Percentiles rank a stretch among this genome's conserved stretches.
Conservation (phyloP, 306 rosid genomes). For the Acacia confusa region DNA sequence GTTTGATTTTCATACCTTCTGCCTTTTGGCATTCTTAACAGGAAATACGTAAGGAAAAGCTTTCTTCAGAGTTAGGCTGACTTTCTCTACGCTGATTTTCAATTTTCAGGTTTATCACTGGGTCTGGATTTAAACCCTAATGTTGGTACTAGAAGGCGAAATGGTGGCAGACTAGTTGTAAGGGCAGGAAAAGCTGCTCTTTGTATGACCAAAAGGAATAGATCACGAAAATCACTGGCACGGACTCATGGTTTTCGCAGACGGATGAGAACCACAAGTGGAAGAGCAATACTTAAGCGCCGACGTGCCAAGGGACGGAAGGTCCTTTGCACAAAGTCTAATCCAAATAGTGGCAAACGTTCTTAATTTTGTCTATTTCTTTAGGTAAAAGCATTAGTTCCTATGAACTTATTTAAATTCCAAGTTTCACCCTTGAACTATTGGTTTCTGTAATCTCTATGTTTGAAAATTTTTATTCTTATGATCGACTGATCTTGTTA, state of each 20-base stretch:
- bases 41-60: background rate
- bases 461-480: background rate
- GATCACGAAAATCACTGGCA: conserved; percentile 86
- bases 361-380: conserved; percentile 31
- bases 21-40: background rate
- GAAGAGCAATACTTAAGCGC: conserved; percentile 76
- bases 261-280: conserved; percentile 84
- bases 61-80: conserved; percentile 14
- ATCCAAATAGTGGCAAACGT: conserved; percentile 73
- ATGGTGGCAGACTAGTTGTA: conserved; percentile 61
- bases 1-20: background rate
- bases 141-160: conserved; percentile 50
- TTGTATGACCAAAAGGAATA: conserved; percentile 83
- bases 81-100: conserved; percentile 14
- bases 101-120: conserved; percentile 55
- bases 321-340: conserved; percentile 82
- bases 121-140: conserved; percentile 55
- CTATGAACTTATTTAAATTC: conserved; percentile 22
- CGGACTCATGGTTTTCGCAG: conserved; percentile 87
- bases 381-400: conserved; percentile 27
- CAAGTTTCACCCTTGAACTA: background rate
- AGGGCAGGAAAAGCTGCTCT: conserved; percentile 84
- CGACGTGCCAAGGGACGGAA: conserved; percentile 92
- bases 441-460: conserved; percentile 23
- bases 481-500: conserved; percentile 16